These are phyloP conservation scores for Trametes sp. DNA, from an alignment of 1,284 basidiomycete genomes.

Conservation along the genomic window DNA sequence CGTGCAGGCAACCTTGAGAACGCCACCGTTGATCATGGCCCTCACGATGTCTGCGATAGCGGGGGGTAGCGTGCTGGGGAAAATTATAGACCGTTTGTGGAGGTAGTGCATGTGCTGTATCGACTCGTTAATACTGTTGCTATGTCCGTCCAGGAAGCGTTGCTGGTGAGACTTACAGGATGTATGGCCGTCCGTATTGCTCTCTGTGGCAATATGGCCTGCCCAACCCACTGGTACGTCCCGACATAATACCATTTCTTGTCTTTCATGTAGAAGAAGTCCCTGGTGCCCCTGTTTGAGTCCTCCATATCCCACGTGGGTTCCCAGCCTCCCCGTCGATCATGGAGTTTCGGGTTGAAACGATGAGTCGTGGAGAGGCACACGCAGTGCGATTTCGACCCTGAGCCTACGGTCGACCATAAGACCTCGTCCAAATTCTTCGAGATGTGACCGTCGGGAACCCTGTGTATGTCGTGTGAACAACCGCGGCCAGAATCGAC, in stretches of 20 bases:
- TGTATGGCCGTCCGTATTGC: background rate
- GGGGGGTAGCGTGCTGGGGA: slow-evolving; percentile 18
- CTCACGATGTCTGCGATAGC: slow-evolving; percentile 15
- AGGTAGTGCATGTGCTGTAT: slow-evolving; percentile 8
- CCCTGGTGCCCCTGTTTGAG: slow-evolving; percentile 7
- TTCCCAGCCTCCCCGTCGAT: slow-evolving; percentile 24
- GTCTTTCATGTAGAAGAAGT: slow-evolving; percentile 24
- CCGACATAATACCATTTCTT: slow-evolving; percentile 29
- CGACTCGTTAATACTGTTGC: background rate
- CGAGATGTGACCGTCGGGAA: slow-evolving; percentile 6
- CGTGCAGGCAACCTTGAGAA: slow-evolving; percentile 26
- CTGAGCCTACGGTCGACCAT: slow-evolving; percentile 13
- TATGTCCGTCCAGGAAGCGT: background rate
- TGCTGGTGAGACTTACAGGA: slow-evolving; percentile 9
- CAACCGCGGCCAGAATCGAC: no score
- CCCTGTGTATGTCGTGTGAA: no score
- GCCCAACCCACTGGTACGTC: slow-evolving; percentile 24
- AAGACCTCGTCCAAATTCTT: slow-evolving; percentile 18
- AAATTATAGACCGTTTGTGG: slow-evolving; percentile 12
- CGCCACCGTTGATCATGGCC: slow-evolving; percentile 27
- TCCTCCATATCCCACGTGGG: background rate
- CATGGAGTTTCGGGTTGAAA: slow-evolving; percentile 18
- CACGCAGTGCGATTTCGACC: slow-evolving; percentile 18
- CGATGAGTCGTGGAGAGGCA: slow-evolving; percentile 17
- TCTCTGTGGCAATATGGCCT: background rate